phyloP scores from a whole-genome alignment of 352 stramenopile genomes.

The Globisporangium solare region DNA sequence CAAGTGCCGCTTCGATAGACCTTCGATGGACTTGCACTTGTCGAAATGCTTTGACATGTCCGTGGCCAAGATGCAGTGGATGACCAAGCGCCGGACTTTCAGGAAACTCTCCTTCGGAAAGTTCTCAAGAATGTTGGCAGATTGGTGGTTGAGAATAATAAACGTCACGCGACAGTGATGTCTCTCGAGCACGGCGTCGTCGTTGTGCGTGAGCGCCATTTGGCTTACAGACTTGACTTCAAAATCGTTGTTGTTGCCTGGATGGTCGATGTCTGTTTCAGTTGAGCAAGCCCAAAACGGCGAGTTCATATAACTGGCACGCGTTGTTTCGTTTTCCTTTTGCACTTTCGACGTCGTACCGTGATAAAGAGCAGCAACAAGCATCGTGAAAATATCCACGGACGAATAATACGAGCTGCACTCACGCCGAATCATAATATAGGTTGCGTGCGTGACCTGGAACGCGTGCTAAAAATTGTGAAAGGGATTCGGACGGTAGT shows the following conservation, averaged over 20 bases:
- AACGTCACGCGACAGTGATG: conserved; percentile 72
- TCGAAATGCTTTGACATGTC: conserved; percentile 79
- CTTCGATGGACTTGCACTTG: conserved; percentile 56
- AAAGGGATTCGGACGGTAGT: conserved; percentile 66
- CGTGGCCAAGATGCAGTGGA: conserved; percentile 65
- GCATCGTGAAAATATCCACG: conserved; percentile 50
- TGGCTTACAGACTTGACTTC: conserved; percentile 66
- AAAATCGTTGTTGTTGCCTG: conserved; percentile 82
- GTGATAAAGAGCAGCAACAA: conserved; percentile 20
- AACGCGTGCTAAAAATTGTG: conserved; percentile 79
- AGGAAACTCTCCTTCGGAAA: conserved; percentile 42
- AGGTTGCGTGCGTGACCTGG: conserved; percentile 55
- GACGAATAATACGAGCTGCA: conserved; percentile 37
- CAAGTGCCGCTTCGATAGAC: conserved; percentile 37
- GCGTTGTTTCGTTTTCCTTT: neutral
- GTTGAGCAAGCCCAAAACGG: neutral
- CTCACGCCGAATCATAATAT: conserved; percentile 37
- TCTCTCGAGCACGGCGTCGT: conserved; percentile 79
- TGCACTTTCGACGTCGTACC: neutral
- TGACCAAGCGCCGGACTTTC: conserved; percentile 45
- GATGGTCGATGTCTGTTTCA: conserved; percentile 63
- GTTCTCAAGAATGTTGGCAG: conserved; percentile 58
- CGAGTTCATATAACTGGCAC: neutral
- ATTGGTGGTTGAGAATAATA: conserved; percentile 54
- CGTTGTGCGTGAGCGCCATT: conserved; percentile 78